Evolutionary conservation across 1,139 yeast genomes (phyloP), one percentile per base, ranked within the genome.

Genomic region (Lodderomyces theae): DNA sequence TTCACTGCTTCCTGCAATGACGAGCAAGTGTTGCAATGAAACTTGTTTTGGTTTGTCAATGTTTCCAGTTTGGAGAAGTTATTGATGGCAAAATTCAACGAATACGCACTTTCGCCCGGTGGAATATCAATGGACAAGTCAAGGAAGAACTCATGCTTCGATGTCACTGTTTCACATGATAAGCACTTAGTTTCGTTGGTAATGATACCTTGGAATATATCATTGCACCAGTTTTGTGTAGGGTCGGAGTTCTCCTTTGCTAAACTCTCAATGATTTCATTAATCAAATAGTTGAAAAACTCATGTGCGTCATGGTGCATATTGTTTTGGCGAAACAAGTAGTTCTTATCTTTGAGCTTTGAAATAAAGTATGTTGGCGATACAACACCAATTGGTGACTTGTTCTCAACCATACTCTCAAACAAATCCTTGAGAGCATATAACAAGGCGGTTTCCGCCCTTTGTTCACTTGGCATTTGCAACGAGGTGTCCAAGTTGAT

Each of bases 281-380:
- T 92, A 40, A 92, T 71, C 50, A 90, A 62, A 55, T 87, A 90
- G 60, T 90, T 90, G 57, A 89, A 75, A 60, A 92, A 92, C 60
- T 92, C 98, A 62, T 92, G 98, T 2, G 98, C 97, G 68, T 92
- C 98, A 58, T 92, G 98, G 60, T 92, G 98, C 96, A 90, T 89
- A 46, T 72, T 72, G 40, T 86, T 82, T 45, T 89, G 86, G 47
- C 96, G 72, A 59, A 92, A 92, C 51, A 92, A 67, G 51, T 81
- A 86, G 58, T 92, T 92, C 53, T 87, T 89, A 42, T 78, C 79
- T 59, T 89, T 89, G 41, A 90, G 69, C 40, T 83, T 82, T 37
- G 80, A 82, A 38, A 92, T 79, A 39, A 92, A 77, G 52, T 78
- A 75, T 24, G 71, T 66, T 0, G 97, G 97, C 1, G 96, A 86